These are phyloP conservation scores for Gnaphalium uliginosum DNA, from an alignment of 129 eudicot species.

Conservation along the genomic window DNA sequence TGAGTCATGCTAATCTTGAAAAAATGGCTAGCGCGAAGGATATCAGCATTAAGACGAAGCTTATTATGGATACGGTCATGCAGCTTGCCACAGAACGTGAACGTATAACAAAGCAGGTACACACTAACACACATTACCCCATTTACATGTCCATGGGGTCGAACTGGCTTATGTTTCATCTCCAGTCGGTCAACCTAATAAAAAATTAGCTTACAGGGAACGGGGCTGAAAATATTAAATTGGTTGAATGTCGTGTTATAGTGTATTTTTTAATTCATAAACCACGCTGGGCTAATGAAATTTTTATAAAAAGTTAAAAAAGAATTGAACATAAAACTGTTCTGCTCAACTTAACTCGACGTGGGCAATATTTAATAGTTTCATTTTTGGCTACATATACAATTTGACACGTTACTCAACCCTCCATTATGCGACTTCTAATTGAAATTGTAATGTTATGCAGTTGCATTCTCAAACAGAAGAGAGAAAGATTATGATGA, in stretches of 20 bases:
- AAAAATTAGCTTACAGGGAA: not conserved
- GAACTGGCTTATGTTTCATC: not conserved
- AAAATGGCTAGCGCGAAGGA: slow-evolving; percentile 64
- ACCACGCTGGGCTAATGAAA: too few species aligned
- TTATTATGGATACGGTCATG: slow-evolving; percentile 74
- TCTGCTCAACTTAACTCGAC: not conserved
- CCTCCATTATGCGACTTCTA: not conserved
- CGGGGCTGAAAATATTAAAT: not conserved
- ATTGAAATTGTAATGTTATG: slow-evolving; percentile 8
- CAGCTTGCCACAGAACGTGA: slow-evolving; percentile 85
- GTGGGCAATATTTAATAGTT: too few species aligned
- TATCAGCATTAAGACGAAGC: slow-evolving; percentile 50
- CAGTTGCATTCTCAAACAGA: slow-evolving; percentile 64
- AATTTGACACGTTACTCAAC: not conserved
- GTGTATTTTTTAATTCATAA: not conserved
- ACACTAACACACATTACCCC: not conserved
- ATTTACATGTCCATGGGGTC: not conserved
- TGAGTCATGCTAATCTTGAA: slow-evolving; percentile 51
- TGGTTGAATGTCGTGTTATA: not conserved
- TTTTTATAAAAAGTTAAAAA: too few species aligned
- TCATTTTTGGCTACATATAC: not conserved
- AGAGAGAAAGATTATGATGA: slow-evolving; percentile 61
- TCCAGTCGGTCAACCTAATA: not conserved
- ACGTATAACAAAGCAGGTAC: slow-evolving; percentile 77
- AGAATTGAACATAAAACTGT: not conserved